phyloP scores from a whole-genome alignment of 2,329 filamentous ascomycete species.

The Ascochyta fabae region DNA sequence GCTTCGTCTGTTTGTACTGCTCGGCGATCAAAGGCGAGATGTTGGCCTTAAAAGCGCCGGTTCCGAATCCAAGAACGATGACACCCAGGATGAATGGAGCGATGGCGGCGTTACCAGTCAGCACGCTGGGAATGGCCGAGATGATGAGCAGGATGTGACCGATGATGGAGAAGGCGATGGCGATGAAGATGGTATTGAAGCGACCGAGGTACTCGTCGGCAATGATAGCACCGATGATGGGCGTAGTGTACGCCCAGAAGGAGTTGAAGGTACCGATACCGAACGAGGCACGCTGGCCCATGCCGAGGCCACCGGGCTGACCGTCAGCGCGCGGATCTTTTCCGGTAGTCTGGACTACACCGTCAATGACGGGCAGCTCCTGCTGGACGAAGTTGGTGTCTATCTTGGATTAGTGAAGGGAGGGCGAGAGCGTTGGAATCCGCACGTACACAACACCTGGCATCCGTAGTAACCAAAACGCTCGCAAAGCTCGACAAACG shows the following conservation, averaged over 20 bases:
- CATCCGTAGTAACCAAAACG: slow-evolving; percentile 81
- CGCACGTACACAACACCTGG: slow-evolving; percentile 65
- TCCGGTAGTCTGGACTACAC: slow-evolving; percentile 41
- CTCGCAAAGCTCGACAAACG: slow-evolving; percentile 76
- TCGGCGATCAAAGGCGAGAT: slow-evolving; percentile 72
- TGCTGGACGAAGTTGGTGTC: slow-evolving; percentile 52
- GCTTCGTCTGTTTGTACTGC: slow-evolving; percentile 67
- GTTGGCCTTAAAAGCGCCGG: slow-evolving; percentile 56
- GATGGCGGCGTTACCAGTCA: slow-evolving; percentile 53
- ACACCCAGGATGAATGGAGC: slow-evolving; percentile 59
- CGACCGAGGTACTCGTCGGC: slow-evolving; percentile 66
- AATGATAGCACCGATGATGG: slow-evolving; percentile 61
- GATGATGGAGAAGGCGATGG: slow-evolving; percentile 55
- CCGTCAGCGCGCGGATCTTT: slow-evolving; percentile 37
- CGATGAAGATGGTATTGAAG: slow-evolving; percentile 66
- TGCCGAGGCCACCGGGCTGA: slow-evolving; percentile 44
- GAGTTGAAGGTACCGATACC: slow-evolving; percentile 49
- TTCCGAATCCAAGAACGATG: slow-evolving; percentile 55
- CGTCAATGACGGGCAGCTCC: slow-evolving; percentile 45
- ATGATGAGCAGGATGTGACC: slow-evolving; percentile 63
- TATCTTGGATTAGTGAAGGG: slow-evolving; percentile 19
- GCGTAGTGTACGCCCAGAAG: slow-evolving; percentile 51
- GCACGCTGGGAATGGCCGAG: slow-evolving; percentile 59
- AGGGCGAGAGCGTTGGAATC: not conserved
- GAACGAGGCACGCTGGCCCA: slow-evolving; percentile 48